Conservation (phyloP, 352 stramenopile genomes). For the Globisporangium polare region DNA sequence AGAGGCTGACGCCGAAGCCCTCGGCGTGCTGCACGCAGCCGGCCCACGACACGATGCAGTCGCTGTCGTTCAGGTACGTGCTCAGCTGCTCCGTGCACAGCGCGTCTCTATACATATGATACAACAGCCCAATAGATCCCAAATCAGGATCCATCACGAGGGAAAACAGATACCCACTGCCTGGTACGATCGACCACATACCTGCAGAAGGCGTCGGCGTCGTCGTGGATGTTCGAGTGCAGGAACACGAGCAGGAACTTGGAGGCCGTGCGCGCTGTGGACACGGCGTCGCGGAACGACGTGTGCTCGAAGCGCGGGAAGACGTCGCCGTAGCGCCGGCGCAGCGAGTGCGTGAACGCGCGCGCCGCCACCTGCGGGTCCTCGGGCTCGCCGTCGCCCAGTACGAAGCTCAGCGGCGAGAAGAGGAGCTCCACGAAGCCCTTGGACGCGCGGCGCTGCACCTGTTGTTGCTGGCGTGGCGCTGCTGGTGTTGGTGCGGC, state of each 20-base stretch:
- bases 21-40: constrained; percentile 78
- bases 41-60: constrained; percentile 80
- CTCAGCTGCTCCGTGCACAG: constrained; percentile 73
- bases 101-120: constrained; percentile 26
- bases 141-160: background rate
- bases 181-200: too few relatives aligned
- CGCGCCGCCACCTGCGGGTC: constrained; percentile 56
- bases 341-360: constrained; percentile 52
- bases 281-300: constrained; percentile 81
- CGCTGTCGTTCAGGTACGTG: constrained; percentile 72
- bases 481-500: background rate
- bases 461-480: background rate
- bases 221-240: constrained; percentile 83
- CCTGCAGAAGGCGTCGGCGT: constrained; percentile 70
- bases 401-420: constrained; percentile 65
- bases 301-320: constrained; percentile 76
- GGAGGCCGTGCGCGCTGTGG: constrained; percentile 65
- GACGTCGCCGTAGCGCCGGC: constrained; percentile 49
- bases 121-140: constrained; percentile 5
- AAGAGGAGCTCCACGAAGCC: constrained; percentile 76
- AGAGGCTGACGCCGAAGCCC: constrained; percentile 74
- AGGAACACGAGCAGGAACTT: constrained; percentile 86
- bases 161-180: too few relatives aligned
- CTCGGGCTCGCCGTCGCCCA: constrained; percentile 64
- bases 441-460: constrained; percentile 22